These are phyloP conservation scores for Lodderomyces orthopsilosis DNA, from an alignment of 1,139 yeast genomes.

Conservation along the genomic window DNA sequence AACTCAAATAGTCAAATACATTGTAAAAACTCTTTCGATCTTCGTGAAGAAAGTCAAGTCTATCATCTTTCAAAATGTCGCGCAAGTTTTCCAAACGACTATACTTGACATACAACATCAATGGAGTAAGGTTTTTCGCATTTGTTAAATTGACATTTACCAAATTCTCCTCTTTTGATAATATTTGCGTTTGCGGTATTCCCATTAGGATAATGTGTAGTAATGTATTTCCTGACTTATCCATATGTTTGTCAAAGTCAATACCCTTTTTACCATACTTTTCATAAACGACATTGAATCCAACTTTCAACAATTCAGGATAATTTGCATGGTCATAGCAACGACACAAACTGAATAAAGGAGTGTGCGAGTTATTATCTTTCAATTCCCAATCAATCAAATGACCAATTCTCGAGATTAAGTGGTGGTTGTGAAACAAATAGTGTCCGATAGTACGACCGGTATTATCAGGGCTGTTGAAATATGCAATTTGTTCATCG, in stretches of 20 bases:
- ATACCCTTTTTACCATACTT: conserved; percentile 37
- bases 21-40: conserved; percentile 45
- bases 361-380: conserved; percentile 74
- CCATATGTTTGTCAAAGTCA: conserved; percentile 62
- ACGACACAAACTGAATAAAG: conserved; percentile 71
- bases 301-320: conserved; percentile 42
- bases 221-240: conserved; percentile 69
- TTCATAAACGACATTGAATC: conserved; percentile 43
- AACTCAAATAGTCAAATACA: conserved; percentile 40
- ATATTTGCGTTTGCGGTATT: conserved; percentile 37
- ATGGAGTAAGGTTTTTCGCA: conserved; percentile 59
- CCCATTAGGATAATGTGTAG: conserved; percentile 63
- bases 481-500: conserved; percentile 47
- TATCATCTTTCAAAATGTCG: conserved; percentile 41
- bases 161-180: conserved; percentile 32
- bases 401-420: conserved; percentile 55
- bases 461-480: conserved; percentile 48
- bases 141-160: conserved; percentile 65
- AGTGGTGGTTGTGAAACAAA: conserved; percentile 54
- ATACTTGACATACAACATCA: conserved; percentile 69
- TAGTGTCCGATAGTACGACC: conserved; percentile 74
- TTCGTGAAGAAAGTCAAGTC: conserved; percentile 43
- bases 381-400: conserved; percentile 67
- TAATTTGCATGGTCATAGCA: conserved; percentile 80
- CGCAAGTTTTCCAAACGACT: conserved; percentile 60